Evolutionary conservation across 2,329 filamentous ascomycete genomes (phyloP).

Genomic region (Trichoderma citrinoviride): DNA sequence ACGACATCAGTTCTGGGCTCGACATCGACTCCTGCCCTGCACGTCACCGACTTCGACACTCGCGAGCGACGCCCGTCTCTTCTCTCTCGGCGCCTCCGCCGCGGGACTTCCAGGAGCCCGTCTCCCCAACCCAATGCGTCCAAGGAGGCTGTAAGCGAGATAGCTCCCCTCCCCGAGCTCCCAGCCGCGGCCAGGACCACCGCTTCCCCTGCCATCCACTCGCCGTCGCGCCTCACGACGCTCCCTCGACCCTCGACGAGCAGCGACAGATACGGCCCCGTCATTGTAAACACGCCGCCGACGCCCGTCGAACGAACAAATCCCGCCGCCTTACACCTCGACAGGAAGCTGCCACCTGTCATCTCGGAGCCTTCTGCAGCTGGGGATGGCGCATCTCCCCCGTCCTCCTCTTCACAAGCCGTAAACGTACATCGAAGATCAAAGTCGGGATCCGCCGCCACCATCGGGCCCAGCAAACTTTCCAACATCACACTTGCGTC

Average conservation of each 20-base stretch:
- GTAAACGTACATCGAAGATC: slow-evolving; percentile 67
- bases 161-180: slow-evolving; percentile 28
- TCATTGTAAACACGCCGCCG: slow-evolving; percentile 65
- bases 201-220: slow-evolving; percentile 30
- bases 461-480: slow-evolving; percentile 76
- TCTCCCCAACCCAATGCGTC: slow-evolving; percentile 12
- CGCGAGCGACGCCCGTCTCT: slow-evolving; percentile 38
- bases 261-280: slow-evolving; percentile 45
- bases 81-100: slow-evolving; percentile 65
- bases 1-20: slow-evolving; percentile 52
- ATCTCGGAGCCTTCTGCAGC: slow-evolving; percentile 30
- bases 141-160: slow-evolving; percentile 16
- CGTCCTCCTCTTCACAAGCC: slow-evolving; percentile 58
- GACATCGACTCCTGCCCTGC: slow-evolving; percentile 62
- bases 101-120: slow-evolving; percentile 31
- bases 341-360: slow-evolving; percentile 33
- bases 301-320: slow-evolving; percentile 53
- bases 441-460: slow-evolving; percentile 51
- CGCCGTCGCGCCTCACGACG: slow-evolving; percentile 34
- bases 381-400: slow-evolving; percentile 55
- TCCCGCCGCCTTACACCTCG: slow-evolving; percentile 28
- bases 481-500: slow-evolving; percentile 71
- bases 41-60: slow-evolving; percentile 48
- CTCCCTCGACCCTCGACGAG: slow-evolving; percentile 48
- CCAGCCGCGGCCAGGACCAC: slow-evolving; percentile 33